Evolutionary conservation across 164 flowering plant species (phyloP).

Genomic region (Paratinospora sagittata): DNA sequence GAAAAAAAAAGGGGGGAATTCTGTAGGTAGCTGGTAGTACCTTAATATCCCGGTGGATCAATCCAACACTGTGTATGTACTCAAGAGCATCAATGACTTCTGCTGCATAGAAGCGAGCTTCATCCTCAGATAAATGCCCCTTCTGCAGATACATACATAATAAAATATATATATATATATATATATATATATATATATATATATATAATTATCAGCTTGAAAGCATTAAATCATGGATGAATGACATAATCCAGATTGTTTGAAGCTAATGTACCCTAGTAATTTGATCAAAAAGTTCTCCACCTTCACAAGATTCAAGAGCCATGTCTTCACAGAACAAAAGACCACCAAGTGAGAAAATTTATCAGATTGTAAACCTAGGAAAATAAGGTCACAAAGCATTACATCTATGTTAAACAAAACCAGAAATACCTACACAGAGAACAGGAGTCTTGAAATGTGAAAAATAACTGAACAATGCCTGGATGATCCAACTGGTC

Average conservation of each 20-base stretch:
- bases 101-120: constrained; percentile 93
- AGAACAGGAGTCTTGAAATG: constrained; percentile 90
- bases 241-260: not conserved
- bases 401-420: constrained; percentile 3
- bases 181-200: no score
- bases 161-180: not conserved
- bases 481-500: constrained; percentile 99
- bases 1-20: not conserved
- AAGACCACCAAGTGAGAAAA: constrained; percentile 18
- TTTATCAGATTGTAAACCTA: not conserved
- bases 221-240: constrained; percentile 1
- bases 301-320: constrained; percentile 98
- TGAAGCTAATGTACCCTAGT: constrained; percentile 58
- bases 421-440: constrained; percentile 63
- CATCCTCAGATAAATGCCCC: constrained; percentile 81
- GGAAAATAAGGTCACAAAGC: constrained; percentile 4
- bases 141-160: constrained; percentile 51
- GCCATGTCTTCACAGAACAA: constrained; percentile 79
- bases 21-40: constrained; percentile 26
- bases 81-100: constrained; percentile 98
- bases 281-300: constrained; percentile 98
- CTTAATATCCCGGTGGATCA: constrained; percentile 98
- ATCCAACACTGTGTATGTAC: constrained; percentile 85
- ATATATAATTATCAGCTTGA: not conserved
- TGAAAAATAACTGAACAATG: constrained; percentile 71